Evolutionary conservation across 371 early-diverging fungal species (phyloP).

Genomic region (Rhizopus stolonifer): DNA sequence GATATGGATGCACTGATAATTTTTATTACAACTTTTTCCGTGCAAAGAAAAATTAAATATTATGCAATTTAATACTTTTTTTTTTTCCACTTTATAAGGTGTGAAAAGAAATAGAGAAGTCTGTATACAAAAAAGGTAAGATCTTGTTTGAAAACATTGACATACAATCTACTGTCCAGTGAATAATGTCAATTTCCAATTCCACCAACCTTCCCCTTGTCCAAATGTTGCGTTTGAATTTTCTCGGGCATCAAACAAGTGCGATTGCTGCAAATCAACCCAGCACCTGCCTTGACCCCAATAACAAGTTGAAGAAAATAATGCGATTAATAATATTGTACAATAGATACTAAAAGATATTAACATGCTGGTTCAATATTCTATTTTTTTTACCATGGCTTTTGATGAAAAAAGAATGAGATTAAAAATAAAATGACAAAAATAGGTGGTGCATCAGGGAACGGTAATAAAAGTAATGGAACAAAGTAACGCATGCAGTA

Average conservation of each 20-base stretch:
- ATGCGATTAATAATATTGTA: constrained; percentile 56
- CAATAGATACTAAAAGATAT: constrained; percentile 54
- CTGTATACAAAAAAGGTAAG: too few species aligned
- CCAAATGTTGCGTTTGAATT: constrained; percentile 49
- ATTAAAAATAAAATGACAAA: constrained; percentile 62
- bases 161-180: constrained; percentile 31
- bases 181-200: constrained; percentile 48
- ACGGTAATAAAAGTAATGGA: constrained; percentile 63
- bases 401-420: constrained; percentile 65
- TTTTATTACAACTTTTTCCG: too few species aligned
- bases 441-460: constrained; percentile 68
- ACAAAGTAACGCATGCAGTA: constrained; percentile 67
- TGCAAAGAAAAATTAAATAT: too few species aligned
- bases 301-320: constrained; percentile 68
- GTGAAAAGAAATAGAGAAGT: too few species aligned
- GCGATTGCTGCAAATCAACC: constrained; percentile 53
- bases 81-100: too few species aligned
- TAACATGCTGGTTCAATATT: neutral
- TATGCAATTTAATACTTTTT: too few species aligned
- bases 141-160: too few species aligned
- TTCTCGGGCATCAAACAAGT: constrained; percentile 39
- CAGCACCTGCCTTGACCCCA: constrained; percentile 73
- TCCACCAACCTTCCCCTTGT: constrained; percentile 51
- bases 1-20: too few species aligned
- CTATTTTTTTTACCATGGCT: constrained; percentile 56